Conservation (phyloP, 805 yeast genomes). For the Ogataea trehalophila region DNA sequence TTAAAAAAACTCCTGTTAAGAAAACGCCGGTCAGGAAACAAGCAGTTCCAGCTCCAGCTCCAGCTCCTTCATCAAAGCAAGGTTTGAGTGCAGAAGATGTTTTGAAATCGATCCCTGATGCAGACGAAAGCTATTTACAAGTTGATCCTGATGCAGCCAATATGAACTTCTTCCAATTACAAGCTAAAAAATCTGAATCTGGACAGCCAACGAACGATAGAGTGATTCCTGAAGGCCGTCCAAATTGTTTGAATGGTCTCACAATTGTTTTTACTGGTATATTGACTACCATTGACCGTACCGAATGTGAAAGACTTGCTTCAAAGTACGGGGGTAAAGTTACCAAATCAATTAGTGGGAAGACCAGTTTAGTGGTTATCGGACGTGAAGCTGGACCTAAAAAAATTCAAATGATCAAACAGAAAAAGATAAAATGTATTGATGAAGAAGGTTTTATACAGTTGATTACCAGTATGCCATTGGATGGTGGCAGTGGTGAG, state of each 20-base stretch:
- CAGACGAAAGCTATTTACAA: slow-evolving; percentile 42
- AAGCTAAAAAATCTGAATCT: slow-evolving; percentile 37
- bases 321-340: slow-evolving; percentile 89
- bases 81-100: slow-evolving; percentile 48
- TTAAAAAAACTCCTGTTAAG: slow-evolving; percentile 3
- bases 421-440: slow-evolving; percentile 71
- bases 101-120: slow-evolving; percentile 66
- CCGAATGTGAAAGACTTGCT: slow-evolving; percentile 69
- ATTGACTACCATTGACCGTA: slow-evolving; percentile 74
- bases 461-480: slow-evolving; percentile 75
- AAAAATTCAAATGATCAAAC: slow-evolving; percentile 77
- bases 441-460: slow-evolving; percentile 82
- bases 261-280: slow-evolving; percentile 93
- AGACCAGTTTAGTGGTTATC: slow-evolving; percentile 82
- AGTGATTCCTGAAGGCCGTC: slow-evolving; percentile 75
- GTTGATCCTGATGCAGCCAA: slow-evolving; percentile 43
- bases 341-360: slow-evolving; percentile 77
- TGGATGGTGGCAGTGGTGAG: slow-evolving; percentile 84
- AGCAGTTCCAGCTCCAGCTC: not conserved
- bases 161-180: slow-evolving; percentile 50
- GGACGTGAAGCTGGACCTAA: slow-evolving; percentile 97
- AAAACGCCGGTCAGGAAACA: slow-evolving; percentile 2
- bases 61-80: not conserved
- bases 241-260: slow-evolving; percentile 81
- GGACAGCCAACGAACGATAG: slow-evolving; percentile 33